Conservation (phyloP, 768 basidiomycete species). For the Rhizopogon roseolus region DNA sequence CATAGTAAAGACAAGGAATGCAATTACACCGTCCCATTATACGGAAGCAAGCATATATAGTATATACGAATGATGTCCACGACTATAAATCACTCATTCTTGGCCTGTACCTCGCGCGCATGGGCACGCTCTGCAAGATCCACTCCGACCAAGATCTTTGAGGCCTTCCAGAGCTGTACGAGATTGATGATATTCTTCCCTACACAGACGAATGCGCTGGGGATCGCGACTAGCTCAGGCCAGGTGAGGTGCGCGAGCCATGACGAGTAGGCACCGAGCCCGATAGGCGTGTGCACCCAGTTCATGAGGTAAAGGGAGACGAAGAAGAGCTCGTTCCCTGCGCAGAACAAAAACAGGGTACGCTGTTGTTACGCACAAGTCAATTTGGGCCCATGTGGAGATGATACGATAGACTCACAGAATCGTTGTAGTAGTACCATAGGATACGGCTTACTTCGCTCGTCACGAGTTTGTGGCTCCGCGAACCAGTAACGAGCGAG, state of each 20-base stretch:
- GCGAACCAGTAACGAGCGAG: conserved; percentile 90
- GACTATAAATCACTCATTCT: conserved; percentile 10
- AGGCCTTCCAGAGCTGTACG: conserved; percentile 98
- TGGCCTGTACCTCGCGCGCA: conserved; percentile 39
- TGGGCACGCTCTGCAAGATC: conserved; percentile 82
- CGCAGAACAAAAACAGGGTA: conserved; percentile 89
- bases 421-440: conserved; percentile 90
- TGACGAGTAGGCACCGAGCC: conserved; percentile 26
- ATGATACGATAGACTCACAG: conserved; percentile 45
- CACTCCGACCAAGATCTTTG: conserved; percentile 89
- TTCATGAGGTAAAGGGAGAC: conserved; percentile 92
- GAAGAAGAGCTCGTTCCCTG: conserved; percentile 94
- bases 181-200: conserved; percentile 91
- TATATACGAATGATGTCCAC: conserved; percentile 2
- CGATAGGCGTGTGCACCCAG: conserved; percentile 72
- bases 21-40: conserved; percentile 8
- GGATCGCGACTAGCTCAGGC: conserved; percentile 64
- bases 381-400: neutral
- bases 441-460: conserved; percentile 91
- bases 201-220: conserved; percentile 64
- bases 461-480: conserved; percentile 88
- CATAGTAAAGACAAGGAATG: conserved; percentile 4
- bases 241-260: conserved; percentile 48
- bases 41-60: conserved; percentile 5
- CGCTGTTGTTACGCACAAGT: conserved; percentile 39